These are phyloP conservation scores for Picochlorum sp. DNA, from an alignment of 139 green algal species.

Conservation along the genomic window DNA sequence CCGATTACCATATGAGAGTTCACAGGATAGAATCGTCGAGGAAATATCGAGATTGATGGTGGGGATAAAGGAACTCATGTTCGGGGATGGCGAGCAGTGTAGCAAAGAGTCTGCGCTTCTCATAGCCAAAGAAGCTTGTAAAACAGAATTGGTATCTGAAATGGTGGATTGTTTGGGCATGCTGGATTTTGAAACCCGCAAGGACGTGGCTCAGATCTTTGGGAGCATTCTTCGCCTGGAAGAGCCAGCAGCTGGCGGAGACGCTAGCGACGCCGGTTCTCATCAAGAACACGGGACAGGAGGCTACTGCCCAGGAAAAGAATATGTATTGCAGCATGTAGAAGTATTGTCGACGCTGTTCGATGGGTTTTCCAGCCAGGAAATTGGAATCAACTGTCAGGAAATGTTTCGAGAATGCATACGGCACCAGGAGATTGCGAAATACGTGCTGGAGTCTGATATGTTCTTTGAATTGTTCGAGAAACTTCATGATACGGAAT, in stretches of 20 bases:
- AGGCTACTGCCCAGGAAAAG: slow-evolving; percentile 42
- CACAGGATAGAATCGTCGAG: slow-evolving; percentile 28
- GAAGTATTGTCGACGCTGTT: slow-evolving; percentile 63
- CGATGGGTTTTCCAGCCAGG: slow-evolving; percentile 52
- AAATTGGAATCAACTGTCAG: slow-evolving; percentile 74
- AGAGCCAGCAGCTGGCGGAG: not conserved
- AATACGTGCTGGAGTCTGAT: slow-evolving; percentile 10
- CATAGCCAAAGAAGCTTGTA: slow-evolving; percentile 42
- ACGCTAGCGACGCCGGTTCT: too few species aligned
- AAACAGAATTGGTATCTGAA: slow-evolving; percentile 45
- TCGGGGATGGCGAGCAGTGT: slow-evolving; percentile 58
- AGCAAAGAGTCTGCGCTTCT: slow-evolving; percentile 53
- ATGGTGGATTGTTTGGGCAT: slow-evolving; percentile 51
- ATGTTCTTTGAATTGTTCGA: slow-evolving; percentile 59
- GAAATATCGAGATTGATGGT: slow-evolving; percentile 40
- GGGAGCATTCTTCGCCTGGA: slow-evolving; percentile 65
- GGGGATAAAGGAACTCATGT: slow-evolving; percentile 55
- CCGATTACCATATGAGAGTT: slow-evolving; percentile 25
- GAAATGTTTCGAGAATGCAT: slow-evolving; percentile 81
- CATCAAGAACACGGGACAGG: not conserved
- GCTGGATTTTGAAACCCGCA: slow-evolving; percentile 81
- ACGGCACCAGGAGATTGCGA: slow-evolving; percentile 54
- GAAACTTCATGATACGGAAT: slow-evolving; percentile 77
- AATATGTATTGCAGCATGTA: slow-evolving; percentile 52
- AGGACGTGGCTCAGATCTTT: slow-evolving; percentile 70